Percentiles rank a stretch among this genome's conserved stretches.
Evolutionary conservation across 371 early-diverging fungal species (phyloP).

Genomic region (Mucor circinelloides): DNA sequence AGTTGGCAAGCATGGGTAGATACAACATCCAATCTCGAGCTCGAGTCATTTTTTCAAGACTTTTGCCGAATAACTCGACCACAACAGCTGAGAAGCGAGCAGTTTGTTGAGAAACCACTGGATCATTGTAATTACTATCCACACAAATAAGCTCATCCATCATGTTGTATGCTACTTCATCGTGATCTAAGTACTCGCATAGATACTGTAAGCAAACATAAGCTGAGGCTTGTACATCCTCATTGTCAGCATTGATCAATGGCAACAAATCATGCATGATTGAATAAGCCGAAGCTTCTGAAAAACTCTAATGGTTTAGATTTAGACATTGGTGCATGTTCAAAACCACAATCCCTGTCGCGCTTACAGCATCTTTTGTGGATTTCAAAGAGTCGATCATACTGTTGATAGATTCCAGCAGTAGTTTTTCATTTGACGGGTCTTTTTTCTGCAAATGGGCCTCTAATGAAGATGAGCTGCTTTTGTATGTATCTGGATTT

Average conservation of each 20-base stretch:
- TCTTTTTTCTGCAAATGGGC: background rate
- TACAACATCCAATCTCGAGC: constrained; percentile 29
- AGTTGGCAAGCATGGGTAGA: constrained; percentile 22
- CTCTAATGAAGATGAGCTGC: background rate
- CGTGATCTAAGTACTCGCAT: constrained; percentile 10
- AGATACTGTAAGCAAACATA: background rate
- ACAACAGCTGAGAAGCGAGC: constrained; percentile 1
- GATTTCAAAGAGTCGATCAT: background rate
- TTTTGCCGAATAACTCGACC: constrained; percentile 19
- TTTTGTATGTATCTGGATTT: background rate
- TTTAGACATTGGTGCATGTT: background rate
- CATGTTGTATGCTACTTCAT: constrained; percentile 9
- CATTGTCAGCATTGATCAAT: background rate
- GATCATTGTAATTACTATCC: background rate
- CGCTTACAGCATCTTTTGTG: background rate
- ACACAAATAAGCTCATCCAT: constrained; percentile 21
- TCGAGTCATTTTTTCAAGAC: constrained; percentile 14
- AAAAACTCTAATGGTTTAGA: background rate
- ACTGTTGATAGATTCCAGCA: background rate
- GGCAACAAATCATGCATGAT: background rate
- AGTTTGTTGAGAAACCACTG: background rate
- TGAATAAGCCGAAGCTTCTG: background rate
- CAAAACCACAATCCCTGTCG: background rate
- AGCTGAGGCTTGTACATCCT: background rate
- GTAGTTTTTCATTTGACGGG: background rate